phyloP scores from a whole-genome alignment of 495 filamentous ascomycete species.

The Penicillium pulvis region DNA sequence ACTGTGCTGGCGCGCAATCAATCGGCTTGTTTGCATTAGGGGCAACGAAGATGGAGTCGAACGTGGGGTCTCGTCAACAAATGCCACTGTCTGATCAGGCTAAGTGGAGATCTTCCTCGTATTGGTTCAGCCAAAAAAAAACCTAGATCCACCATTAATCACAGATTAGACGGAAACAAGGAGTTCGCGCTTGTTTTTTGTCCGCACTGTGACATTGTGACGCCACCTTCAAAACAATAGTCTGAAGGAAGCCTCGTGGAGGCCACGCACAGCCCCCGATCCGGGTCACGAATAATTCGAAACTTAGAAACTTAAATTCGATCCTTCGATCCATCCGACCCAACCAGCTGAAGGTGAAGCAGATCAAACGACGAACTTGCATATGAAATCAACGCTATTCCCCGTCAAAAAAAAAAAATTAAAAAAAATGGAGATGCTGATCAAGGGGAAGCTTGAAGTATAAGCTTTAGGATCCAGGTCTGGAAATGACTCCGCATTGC shows the following conservation, averaged over 20 bases:
- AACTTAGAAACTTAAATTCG: background rate
- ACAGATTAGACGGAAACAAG: background rate
- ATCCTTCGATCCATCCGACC: background rate
- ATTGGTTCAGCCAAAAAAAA: background rate
- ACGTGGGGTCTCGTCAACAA: background rate
- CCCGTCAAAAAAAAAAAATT: too few species aligned
- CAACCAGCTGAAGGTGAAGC: background rate
- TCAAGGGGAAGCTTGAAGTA: slow-evolving; percentile 1
- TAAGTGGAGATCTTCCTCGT: slow-evolving; percentile 2
- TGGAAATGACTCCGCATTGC: background rate
- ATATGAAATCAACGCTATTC: slow-evolving; percentile 7
- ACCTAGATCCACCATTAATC: background rate
- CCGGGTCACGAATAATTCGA: background rate
- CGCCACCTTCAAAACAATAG: slow-evolving; percentile 1
- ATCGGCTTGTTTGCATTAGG: background rate
- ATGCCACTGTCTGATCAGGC: background rate
- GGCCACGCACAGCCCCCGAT: background rate
- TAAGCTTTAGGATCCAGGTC: background rate
- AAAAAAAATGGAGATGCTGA: background rate
- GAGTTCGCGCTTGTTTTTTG: background rate
- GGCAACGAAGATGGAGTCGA: background rate
- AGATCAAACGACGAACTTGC: slow-evolving; percentile 9
- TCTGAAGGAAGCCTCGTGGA: slow-evolving; percentile 3
- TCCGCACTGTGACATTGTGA: background rate
- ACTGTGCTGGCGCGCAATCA: slow-evolving; percentile 5